Evolutionary conservation across 2,329 filamentous ascomycete species (phyloP).

Genomic region (Penicillium hesseltinei): DNA sequence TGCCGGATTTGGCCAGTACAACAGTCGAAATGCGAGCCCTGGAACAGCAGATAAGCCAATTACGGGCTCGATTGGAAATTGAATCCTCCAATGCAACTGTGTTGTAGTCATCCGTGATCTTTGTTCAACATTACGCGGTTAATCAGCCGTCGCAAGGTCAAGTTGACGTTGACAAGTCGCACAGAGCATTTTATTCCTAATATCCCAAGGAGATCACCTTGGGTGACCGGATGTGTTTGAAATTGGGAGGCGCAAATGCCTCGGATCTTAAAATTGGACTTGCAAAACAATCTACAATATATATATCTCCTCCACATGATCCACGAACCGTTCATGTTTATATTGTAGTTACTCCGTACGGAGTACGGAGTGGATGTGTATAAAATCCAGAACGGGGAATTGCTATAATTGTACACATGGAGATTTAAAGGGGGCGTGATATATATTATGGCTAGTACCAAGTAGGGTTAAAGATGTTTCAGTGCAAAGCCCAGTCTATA

Average conservation of each 20-base stretch:
- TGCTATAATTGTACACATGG: background rate
- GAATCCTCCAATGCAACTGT: background rate
- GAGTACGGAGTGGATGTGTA: background rate
- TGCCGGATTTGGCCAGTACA: slow-evolving; percentile 40
- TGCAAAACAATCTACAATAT: too few relatives aligned
- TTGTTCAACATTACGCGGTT: background rate
- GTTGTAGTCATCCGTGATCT: background rate
- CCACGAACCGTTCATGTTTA: background rate
- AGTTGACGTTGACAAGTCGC: background rate
- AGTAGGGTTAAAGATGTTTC: background rate
- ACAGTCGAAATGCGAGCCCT: slow-evolving; percentile 41
- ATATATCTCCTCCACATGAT: background rate
- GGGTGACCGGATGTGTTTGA: background rate
- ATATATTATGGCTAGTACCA: background rate
- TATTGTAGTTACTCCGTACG: too few relatives aligned
- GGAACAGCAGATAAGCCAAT: slow-evolving; percentile 39
- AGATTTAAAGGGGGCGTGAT: background rate
- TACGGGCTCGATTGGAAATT: slow-evolving; percentile 28
- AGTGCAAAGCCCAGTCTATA: background rate
- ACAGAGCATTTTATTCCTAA: background rate
- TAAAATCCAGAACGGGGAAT: too few relatives aligned
- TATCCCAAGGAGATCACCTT: background rate
- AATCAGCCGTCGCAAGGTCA: background rate
- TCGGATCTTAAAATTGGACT: background rate
- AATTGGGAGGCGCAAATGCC: background rate